Conservation (phyloP, 2,329 filamentous ascomycete genomes). For the Blumeria graminis region DNA sequence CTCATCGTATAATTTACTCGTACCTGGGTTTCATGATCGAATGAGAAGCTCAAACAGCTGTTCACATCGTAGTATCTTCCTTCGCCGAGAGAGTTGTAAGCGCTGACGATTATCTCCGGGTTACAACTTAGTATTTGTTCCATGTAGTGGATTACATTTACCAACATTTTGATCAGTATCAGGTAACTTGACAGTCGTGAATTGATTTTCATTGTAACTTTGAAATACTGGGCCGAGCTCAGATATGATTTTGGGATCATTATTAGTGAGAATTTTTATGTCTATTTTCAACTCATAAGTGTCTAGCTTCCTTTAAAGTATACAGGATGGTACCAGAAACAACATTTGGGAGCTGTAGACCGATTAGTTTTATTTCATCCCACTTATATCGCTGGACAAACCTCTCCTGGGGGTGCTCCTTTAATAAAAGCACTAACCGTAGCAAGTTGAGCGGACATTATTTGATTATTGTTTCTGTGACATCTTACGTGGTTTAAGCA, state of each 20-base stretch:
- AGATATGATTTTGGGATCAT: slow-evolving; percentile 40
- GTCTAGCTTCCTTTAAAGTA: background rate
- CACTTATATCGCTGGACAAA: slow-evolving; percentile 20
- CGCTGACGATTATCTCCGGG: slow-evolving; percentile 51
- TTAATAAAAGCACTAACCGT: slow-evolving; percentile 71
- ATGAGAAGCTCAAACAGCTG: slow-evolving; percentile 66
- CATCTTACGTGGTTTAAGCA: too few species aligned
- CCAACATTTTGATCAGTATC: slow-evolving; percentile 56
- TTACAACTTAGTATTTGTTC: slow-evolving; percentile 5
- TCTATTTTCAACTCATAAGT: slow-evolving; percentile 26
- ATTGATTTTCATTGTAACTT: slow-evolving; percentile 92
- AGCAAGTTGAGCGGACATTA: slow-evolving; percentile 21
- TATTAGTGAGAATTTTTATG: slow-evolving; percentile 63
- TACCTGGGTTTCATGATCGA: slow-evolving; percentile 65
- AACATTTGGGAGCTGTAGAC: slow-evolving; percentile 54
- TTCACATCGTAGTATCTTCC: slow-evolving; percentile 79
- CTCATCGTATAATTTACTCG: background rate
- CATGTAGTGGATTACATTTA: background rate
- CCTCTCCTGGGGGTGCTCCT: slow-evolving; percentile 89
- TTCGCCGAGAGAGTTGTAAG: slow-evolving; percentile 58
- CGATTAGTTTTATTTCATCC: background rate
- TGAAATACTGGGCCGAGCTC: slow-evolving; percentile 65
- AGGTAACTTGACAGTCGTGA: slow-evolving; percentile 69
- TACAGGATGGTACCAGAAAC: slow-evolving; percentile 40
- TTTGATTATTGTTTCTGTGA: background rate